Base-by-base conservation (phyloP, 306 rosid genomes). In the Prunus padus region DNA sequence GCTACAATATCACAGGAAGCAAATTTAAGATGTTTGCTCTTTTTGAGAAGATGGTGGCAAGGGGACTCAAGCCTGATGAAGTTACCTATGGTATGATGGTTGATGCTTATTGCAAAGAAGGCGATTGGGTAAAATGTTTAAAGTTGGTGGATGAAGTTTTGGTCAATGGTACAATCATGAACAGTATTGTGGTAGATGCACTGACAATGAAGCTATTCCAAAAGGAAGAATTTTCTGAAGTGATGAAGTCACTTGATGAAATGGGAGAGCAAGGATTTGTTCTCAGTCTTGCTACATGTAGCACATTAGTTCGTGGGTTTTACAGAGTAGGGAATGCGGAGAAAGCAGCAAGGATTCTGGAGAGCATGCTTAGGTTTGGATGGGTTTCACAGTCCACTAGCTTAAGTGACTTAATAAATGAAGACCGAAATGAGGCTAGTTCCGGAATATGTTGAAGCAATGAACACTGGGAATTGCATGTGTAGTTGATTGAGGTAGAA, bases 91-190 rank as follows among this genome's bases (percentile, higher is more conserved):
- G 63, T 60, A 44, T 78, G 72, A 56, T 83, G 30, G 74, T 77
- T 44, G 85, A 78, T 75, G 79, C 84, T 63, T 76, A 80, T 77
- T 86, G 83, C 68, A 70, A 80, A 54, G 89, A 80, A 71, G 87
- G 83, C 37, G 71, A 77, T 11, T 18, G 65, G 56, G 15, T 68
- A 42, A 79, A 77, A 50, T 81, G 83, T 9, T 75, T 82, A 33
- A 82, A 77, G 71, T 33, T 77, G 71, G 73, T 69, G 19, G 83
- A 86, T 77, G 84, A 80, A 71, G 61, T 69, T 63, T 76, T 74
- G 54, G 71, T 69, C 8, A 75, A 80, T 67, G 78, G 67, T 70
- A 61, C 78, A 47, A 33, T 73, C 63, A 46, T 65, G 28, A 77
- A 75, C 72, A 18, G 61, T 55, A 64, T 20, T 20, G 47, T 47